phyloP scores from a whole-genome alignment of 305 asterid genomes.

The Andrographis paniculata region DNA sequence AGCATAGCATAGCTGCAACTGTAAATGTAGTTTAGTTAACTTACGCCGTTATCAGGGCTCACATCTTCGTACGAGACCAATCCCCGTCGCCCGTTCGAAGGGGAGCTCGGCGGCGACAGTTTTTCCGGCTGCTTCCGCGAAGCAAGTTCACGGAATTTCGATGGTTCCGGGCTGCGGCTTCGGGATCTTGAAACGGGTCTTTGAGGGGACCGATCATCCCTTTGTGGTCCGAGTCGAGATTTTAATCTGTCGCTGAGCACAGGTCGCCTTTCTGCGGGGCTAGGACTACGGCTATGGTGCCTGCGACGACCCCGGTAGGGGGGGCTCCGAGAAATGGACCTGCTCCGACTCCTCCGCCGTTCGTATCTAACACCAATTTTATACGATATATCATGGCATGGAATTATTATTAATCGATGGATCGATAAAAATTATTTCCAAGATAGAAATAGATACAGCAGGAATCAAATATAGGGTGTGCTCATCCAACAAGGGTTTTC shows the following conservation, averaged over 20 bases:
- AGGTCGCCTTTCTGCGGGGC: constrained; percentile 46
- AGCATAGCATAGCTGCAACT: no score
- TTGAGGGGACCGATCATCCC: constrained; percentile 23
- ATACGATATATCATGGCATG: not conserved
- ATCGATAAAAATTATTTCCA: not conserved
- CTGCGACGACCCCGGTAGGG: constrained; percentile 40
- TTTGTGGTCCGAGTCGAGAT: constrained; percentile 76
- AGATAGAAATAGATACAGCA: not conserved
- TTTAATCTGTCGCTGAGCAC: constrained; percentile 51
- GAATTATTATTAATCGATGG: not conserved
- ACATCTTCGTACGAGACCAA: constrained; percentile 75
- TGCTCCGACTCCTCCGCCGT: constrained; percentile 56
- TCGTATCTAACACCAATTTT: constrained; percentile 39
- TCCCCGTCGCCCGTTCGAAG: constrained; percentile 46
- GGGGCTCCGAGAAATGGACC: constrained; percentile 75
- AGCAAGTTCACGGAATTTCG: constrained; percentile 40
- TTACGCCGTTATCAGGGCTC: constrained; percentile 61
- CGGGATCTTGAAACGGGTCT: constrained; percentile 46
- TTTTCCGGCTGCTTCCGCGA: constrained; percentile 34
- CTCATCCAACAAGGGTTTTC: no score
- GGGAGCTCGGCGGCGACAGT: constrained; percentile 31
- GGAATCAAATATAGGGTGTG: not conserved
- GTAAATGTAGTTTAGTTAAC: no score
- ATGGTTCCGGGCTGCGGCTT: constrained; percentile 39
- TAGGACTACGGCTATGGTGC: constrained; percentile 46